Percentiles rank a stretch among this genome's conserved stretches.
Conservation (phyloP, 345 rosid species). For the Populus euphratica region DNA sequence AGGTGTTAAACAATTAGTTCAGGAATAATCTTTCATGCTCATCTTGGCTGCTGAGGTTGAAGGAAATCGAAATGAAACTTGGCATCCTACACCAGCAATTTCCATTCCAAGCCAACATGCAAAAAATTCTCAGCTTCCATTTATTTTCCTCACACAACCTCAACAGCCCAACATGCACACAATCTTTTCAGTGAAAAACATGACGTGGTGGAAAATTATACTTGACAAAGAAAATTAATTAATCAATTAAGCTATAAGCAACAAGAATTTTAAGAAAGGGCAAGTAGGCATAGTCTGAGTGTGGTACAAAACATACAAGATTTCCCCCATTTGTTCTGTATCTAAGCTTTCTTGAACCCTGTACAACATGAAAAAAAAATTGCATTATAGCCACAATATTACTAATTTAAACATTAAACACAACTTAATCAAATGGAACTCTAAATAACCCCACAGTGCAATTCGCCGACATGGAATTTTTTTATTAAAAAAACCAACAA, state of each 20-base stretch:
- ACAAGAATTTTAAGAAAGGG: neutral
- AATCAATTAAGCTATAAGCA: neutral
- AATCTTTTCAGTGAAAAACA: neutral
- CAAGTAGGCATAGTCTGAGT: neutral
- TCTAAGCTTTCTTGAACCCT: conserved; percentile 85
- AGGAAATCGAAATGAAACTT: conserved; percentile 1
- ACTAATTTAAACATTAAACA: neutral
- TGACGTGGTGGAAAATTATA: neutral
- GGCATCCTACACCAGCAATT: neutral
- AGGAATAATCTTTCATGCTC: neutral
- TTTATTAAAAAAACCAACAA: neutral
- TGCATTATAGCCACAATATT: conserved; percentile 8
- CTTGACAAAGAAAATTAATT: neutral
- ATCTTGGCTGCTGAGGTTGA: neutral
- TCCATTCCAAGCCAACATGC: neutral
- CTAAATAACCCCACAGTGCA: neutral
- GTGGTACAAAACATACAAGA: conserved; percentile 41
- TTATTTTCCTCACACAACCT: neutral
- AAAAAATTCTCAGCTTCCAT: neutral
- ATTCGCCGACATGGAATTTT: neutral
- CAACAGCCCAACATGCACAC: neutral
- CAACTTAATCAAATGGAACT: neutral
- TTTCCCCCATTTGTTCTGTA: conserved; percentile 66
- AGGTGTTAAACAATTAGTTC: neutral
- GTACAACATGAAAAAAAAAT: conserved; percentile 18